These are phyloP conservation scores for Calonectria leucothoes DNA, from an alignment of 2,329 filamentous ascomycete species.

Conservation along the genomic window DNA sequence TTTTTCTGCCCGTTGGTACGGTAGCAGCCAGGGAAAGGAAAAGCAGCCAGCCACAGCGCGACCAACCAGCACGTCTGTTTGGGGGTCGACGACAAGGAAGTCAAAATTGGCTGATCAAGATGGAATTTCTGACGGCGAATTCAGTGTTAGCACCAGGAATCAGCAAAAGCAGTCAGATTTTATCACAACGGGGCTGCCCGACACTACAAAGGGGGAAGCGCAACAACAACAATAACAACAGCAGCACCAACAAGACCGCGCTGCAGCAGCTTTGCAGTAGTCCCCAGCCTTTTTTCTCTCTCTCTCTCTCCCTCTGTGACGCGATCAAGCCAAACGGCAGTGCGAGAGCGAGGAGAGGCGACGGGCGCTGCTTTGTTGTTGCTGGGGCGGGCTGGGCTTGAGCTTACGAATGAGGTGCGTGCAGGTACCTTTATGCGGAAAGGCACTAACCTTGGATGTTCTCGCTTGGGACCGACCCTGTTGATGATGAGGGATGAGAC, in stretches of 20 bases:
- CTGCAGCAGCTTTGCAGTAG: background rate
- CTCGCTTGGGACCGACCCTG: slow-evolving; percentile 20
- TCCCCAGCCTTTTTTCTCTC: background rate
- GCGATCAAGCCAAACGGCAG: slow-evolving; percentile 4
- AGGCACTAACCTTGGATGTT: too few relatives aligned
- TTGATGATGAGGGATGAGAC: slow-evolving; percentile 33
- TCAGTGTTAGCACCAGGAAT: slow-evolving; percentile 10
- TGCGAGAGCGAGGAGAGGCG: slow-evolving; percentile 3
- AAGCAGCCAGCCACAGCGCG: background rate
- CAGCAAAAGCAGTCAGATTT: background rate
- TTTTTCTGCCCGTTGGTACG: slow-evolving; percentile 19
- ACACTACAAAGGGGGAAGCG: slow-evolving; percentile 6
- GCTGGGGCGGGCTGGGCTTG: slow-evolving; percentile 14
- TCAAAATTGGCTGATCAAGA: slow-evolving; percentile 19
- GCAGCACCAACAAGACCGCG: background rate
- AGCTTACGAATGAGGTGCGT: slow-evolving; percentile 3
- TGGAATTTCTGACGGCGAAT: slow-evolving; percentile 10
- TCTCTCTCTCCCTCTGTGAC: too few relatives aligned
- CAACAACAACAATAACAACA: background rate
- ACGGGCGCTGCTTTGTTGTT: slow-evolving; percentile 4
- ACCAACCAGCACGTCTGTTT: background rate
- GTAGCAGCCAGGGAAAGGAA: slow-evolving; percentile 11
- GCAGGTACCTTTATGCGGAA: slow-evolving; percentile 36
- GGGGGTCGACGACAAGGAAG: background rate
- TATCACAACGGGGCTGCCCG: background rate